A percentile compares a stretch with the other conserved stretches of the same genome.
Conservation (phyloP, 306 rosid genomes). For the Spatholobus suberectus region DNA sequence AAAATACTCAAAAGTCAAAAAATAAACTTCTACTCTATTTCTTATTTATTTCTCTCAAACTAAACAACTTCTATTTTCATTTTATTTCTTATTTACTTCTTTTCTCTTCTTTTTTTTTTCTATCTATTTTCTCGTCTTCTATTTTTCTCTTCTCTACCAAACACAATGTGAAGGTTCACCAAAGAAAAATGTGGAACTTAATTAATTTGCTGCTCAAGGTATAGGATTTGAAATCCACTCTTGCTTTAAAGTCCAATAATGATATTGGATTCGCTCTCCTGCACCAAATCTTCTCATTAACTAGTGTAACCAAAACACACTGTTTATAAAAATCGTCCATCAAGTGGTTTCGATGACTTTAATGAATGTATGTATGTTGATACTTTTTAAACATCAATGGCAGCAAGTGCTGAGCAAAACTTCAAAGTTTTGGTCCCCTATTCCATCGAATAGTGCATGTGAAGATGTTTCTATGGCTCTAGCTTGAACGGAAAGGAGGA, state of each 20-base stretch:
- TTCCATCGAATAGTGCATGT: constrained; percentile 33
- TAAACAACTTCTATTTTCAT: no score
- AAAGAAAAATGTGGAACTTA: neutral
- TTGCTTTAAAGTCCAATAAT: constrained; percentile 30
- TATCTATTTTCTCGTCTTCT: no score
- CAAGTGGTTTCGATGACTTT: constrained; percentile 24
- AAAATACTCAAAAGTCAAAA: no score
- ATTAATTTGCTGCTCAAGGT: neutral
- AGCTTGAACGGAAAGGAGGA: neutral
- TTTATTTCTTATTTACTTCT: no score
- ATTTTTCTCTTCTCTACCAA: no score
- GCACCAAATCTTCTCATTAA: constrained; percentile 40
- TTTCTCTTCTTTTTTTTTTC: no score
- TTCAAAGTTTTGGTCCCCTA: constrained; percentile 38
- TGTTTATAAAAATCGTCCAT: neutral
- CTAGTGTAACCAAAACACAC: constrained; percentile 24
- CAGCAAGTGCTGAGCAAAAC: constrained; percentile 26
- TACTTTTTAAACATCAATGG: neutral
- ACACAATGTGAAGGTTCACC: neutral
- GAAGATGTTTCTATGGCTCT: constrained; percentile 32
- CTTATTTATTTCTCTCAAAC: no score
- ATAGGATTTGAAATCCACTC: neutral
- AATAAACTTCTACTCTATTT: no score
- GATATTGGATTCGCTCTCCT: constrained; percentile 17
- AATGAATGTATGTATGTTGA: constrained; percentile 20